Base-by-base conservation (phyloP, 2,329 filamentous ascomycete genomes). In the Apiospora saccharicola region DNA sequence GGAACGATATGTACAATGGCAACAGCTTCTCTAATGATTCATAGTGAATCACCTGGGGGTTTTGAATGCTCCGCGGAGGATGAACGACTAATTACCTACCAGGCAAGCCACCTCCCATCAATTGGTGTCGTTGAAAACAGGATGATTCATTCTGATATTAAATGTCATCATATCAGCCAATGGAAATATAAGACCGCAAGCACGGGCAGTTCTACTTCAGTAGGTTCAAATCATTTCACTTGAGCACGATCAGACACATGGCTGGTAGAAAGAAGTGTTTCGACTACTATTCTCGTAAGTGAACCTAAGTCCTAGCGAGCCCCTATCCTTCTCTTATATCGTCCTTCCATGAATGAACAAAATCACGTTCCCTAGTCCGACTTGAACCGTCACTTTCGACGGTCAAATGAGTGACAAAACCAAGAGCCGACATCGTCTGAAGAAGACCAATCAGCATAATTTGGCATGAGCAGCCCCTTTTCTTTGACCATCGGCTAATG, bases 361-460 rank as follows among this genome's bases (percentile, higher is more conserved):
- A 64, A 64, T 64, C 57, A 64, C 57, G 57, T 64, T 64, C 57
- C 57, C 57, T 64, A 19, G 57, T 64, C 57, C 30, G 57, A 64
- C 57, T 64, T 64, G 57, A 64, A 41, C 57, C 57, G 57, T 41
- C 57, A 41, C 34, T 64, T 64, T 41, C 19, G 57, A 64, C 57
- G 57, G 57, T 41, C 57, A 64, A 34, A 64, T 64, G 57, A 64
- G 30, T 34, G 57, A 64, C 57, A 64, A 64, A 37, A 10, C 57
- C 6, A 7, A 64, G 57, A 64, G 57, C 34, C 57, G 57, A 64
- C 57, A 64, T 64, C 57, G 57, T 64, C 57, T 64, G 57, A 64
- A n/a, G 57, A 64, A 64, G 57, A 64, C 34, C 7, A 41, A 16
- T 14, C 57, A 41, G 34, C 22, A 10, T n/a, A n/a, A n/a, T 22